These are phyloP conservation scores for Meyerozyma elateridarum DNA, from an alignment of 1,139 yeast genomes.

Conservation along the genomic window DNA sequence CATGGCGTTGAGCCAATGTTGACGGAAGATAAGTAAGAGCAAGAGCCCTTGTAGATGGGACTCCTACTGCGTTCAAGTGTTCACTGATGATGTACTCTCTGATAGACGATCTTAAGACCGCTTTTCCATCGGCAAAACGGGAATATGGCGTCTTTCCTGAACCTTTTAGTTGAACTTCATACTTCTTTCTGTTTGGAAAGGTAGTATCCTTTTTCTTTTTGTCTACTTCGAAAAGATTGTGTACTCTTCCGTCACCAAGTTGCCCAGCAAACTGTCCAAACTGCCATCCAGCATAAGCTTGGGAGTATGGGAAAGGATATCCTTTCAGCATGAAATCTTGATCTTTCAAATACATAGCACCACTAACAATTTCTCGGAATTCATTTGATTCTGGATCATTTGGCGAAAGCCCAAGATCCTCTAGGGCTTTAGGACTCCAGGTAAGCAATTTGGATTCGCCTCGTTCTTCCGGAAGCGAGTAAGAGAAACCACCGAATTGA, in stretches of 20 bases:
- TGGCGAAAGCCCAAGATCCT: slow-evolving; percentile 52
- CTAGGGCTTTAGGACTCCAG: slow-evolving; percentile 57
- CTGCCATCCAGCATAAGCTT: slow-evolving; percentile 94
- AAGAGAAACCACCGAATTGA: slow-evolving; percentile 64
- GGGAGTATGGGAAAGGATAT: slow-evolving; percentile 76
- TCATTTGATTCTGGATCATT: slow-evolving; percentile 33
- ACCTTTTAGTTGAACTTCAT: slow-evolving; percentile 83
- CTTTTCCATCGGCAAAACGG: slow-evolving; percentile 95
- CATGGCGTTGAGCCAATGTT: slow-evolving; percentile 68
- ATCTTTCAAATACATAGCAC: slow-evolving; percentile 39
- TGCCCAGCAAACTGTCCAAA: slow-evolving; percentile 97
- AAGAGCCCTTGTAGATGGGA: slow-evolving; percentile 83
- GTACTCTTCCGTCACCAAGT: slow-evolving; percentile 91
- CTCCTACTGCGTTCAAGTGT: slow-evolving; percentile 71
- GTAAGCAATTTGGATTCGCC: slow-evolving; percentile 50
- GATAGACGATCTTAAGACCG: slow-evolving; percentile 80
- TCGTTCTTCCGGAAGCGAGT: slow-evolving; percentile 60
- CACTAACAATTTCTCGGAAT: slow-evolving; percentile 59
- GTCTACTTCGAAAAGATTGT: slow-evolving; percentile 68
- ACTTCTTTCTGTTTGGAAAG: slow-evolving; percentile 25
- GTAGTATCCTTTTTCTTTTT: slow-evolving; percentile 28
- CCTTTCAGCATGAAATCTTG: slow-evolving; percentile 27
- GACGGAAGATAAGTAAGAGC: slow-evolving; percentile 68
- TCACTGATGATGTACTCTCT: slow-evolving; percentile 87
- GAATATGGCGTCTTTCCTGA: slow-evolving; percentile 90